These are phyloP conservation scores for Sarocladium kiliense DNA, from an alignment of 2,329 filamentous ascomycete species.

Conservation along the genomic window DNA sequence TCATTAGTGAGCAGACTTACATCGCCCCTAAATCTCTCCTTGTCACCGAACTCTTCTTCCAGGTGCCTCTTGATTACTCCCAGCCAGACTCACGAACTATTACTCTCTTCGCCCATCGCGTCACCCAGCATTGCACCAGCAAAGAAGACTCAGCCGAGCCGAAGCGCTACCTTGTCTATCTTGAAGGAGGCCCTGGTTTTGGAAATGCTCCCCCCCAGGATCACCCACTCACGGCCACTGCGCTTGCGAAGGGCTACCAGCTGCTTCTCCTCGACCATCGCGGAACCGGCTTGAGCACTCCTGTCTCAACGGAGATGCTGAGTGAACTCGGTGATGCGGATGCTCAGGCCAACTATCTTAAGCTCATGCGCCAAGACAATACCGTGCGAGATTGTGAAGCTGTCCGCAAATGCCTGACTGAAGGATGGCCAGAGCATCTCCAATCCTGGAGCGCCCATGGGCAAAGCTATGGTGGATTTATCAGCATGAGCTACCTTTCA, in stretches of 20 bases:
- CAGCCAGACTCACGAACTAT: conserved; percentile 57
- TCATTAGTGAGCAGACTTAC: conserved; percentile 38
- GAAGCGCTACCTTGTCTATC: conserved; percentile 62
- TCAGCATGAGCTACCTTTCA: conserved; percentile 76
- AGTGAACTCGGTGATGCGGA: conserved; percentile 50
- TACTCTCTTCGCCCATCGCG: conserved; percentile 72
- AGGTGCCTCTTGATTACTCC: conserved; percentile 76
- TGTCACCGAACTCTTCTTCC: conserved; percentile 79
- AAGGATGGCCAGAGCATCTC: conserved; percentile 61
- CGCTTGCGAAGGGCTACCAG: conserved; percentile 79
- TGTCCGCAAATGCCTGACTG: conserved; percentile 69
- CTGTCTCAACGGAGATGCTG: conserved; percentile 70
- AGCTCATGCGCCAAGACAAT: conserved; percentile 80
- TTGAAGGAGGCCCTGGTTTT: conserved; percentile 83
- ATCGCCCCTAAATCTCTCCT: conserved; percentile 58
- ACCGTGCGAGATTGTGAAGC: conserved; percentile 89
- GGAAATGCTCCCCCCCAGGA: conserved; percentile 72
- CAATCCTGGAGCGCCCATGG: conserved; percentile 83
- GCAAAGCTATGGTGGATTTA: conserved; percentile 90
- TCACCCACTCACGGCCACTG: conserved; percentile 61
- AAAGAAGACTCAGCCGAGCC: conserved; percentile 17
- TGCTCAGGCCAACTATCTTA: conserved; percentile 75
- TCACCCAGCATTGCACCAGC: conserved; percentile 51
- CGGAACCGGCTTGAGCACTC: conserved; percentile 79
- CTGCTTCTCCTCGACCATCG: conserved; percentile 85